These are phyloP conservation scores for Leptographium radiaticola DNA, from an alignment of 2,329 filamentous ascomycete species.

Conservation along the genomic window DNA sequence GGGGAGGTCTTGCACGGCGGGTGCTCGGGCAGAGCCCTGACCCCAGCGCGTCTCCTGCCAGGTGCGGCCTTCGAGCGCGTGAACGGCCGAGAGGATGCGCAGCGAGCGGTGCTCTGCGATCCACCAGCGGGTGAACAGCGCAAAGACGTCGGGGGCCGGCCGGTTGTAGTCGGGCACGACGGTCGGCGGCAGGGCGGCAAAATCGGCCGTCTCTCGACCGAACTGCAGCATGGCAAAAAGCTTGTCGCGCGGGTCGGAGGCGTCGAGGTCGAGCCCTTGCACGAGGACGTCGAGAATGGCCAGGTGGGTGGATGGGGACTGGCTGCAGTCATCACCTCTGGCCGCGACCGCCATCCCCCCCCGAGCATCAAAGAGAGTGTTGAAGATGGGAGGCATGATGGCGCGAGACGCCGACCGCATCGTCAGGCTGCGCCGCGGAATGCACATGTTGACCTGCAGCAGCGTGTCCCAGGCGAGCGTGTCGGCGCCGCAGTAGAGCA, in stretches of 20 bases:
- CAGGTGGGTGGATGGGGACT: neutral
- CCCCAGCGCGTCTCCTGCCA: neutral
- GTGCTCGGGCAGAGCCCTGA: neutral
- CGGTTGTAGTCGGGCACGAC: constrained; percentile 7
- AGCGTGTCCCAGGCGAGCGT: neutral
- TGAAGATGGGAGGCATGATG: neutral
- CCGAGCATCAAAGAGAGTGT: neutral
- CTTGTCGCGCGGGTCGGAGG: constrained; percentile 7
- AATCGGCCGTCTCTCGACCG: constrained; percentile 3
- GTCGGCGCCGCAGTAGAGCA: neutral
- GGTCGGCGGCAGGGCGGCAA: neutral
- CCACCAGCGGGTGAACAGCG: constrained; percentile 10
- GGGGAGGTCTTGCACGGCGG: neutral
- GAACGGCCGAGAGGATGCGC: constrained; percentile 7
- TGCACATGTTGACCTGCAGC: neutral
- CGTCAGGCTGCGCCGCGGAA: neutral
- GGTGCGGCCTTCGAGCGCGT: neutral
- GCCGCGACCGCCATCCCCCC: neutral
- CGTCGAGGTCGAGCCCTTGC: constrained; percentile 5
- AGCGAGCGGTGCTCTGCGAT: constrained; percentile 6
- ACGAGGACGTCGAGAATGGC: constrained; percentile 7
- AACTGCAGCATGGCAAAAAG: constrained; percentile 9
- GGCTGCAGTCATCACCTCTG: too few species aligned
- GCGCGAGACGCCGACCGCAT: neutral
- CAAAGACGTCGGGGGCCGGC: neutral